phyloP scores from a whole-genome alignment of 2,329 filamentous ascomycete species.

The Nigrospora osmanthi region DNA sequence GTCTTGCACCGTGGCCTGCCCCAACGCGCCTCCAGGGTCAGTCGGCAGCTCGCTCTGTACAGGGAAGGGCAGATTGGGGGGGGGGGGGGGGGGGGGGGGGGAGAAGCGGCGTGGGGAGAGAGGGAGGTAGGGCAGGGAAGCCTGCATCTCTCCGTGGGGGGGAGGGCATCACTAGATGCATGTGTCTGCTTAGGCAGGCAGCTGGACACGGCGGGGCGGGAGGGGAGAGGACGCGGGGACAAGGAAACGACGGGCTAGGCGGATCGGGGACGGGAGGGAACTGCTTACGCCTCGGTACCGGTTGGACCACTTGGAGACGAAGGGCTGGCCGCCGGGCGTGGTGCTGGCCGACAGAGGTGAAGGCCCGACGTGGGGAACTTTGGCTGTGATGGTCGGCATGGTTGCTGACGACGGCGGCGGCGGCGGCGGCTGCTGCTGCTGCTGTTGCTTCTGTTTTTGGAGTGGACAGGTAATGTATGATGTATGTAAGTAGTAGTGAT shows the following conservation, averaged over 20 bases:
- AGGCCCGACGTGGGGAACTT: constrained; percentile 5
- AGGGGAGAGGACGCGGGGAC: background rate
- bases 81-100: background rate
- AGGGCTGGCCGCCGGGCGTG: constrained; percentile 24
- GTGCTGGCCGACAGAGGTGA: constrained; percentile 6
- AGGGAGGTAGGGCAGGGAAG: background rate
- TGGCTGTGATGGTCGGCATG: constrained; percentile 1
- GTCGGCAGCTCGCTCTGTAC: background rate
- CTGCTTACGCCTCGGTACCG: constrained; percentile 54
- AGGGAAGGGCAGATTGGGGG: no score
- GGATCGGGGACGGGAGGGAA: no score
- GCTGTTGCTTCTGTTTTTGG: background rate
- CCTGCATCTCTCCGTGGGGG: background rate
- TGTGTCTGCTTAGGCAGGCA: no score
- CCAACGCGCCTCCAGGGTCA: background rate
- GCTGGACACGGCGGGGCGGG: background rate
- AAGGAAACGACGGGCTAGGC: background rate
- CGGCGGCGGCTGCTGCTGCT: background rate
- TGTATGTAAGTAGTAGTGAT: no score
- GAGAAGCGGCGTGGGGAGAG: background rate
- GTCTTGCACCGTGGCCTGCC: constrained; percentile 85
- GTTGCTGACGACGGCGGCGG: no score
- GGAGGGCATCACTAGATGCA: no score
- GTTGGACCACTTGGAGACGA: constrained; percentile 49
- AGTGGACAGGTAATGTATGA: no score